Conservation (phyloP, 83 land plant species). For the Picea engelmannii region DNA sequence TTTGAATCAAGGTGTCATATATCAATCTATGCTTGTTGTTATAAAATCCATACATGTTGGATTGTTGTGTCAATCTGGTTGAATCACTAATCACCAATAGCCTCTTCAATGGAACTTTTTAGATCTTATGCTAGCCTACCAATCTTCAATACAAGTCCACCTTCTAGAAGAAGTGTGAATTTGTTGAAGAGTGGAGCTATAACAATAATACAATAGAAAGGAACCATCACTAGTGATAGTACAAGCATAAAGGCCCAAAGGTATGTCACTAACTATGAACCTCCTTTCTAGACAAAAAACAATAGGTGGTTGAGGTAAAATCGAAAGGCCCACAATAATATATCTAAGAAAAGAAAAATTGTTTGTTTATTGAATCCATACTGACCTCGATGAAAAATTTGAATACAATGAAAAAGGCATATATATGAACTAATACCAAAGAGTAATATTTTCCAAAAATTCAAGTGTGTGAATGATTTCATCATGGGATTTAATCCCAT, state of each 20-base stretch:
- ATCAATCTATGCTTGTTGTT: constrained; percentile 97
- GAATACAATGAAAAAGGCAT: no score
- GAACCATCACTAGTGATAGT: constrained; percentile 84
- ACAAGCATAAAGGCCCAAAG: constrained; percentile 94
- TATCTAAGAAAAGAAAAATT: no score
- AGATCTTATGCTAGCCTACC: constrained; percentile 87
- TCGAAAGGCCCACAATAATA: no score
- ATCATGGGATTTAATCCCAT: no score
- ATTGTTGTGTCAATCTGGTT: constrained; percentile 96
- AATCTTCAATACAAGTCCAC: constrained; percentile 76
- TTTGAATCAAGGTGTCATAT: constrained; percentile 93
- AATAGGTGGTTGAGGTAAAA: no score
- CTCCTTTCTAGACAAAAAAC: constrained; percentile 41
- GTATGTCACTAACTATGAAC: constrained; percentile 94
- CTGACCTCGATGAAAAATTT: no score
- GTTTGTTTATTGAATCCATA: no score
- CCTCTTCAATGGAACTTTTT: constrained; percentile 88
- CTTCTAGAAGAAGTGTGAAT: constrained; percentile 94
- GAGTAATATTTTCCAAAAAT: no score
- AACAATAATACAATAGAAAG: constrained; percentile 72
- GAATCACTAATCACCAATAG: constrained; percentile 98
- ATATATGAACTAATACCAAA: no score
- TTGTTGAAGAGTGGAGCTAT: constrained; percentile 97
- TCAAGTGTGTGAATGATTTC: no score
- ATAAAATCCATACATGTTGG: constrained; percentile 98